Percentiles rank a stretch among this genome's conserved stretches.
These are phyloP conservation scores for Colletotrichum sp. DNA, from an alignment of 2,329 filamentous ascomycete species.

Conservation along the genomic window DNA sequence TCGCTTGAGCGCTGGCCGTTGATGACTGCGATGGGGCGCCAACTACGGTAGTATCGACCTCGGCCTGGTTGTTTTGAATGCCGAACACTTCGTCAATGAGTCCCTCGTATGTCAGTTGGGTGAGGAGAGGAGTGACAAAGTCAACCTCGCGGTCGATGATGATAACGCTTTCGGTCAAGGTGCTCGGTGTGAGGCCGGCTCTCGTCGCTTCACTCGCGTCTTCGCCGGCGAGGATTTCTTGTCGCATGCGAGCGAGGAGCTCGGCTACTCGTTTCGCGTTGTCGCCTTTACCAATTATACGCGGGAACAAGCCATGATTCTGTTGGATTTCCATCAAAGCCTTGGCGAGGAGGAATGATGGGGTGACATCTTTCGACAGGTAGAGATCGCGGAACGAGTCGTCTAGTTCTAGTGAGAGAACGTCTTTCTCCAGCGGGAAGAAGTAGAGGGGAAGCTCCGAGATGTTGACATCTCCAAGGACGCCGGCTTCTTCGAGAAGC, in stretches of 20 bases:
- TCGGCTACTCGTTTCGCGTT: slow-evolving; percentile 90
- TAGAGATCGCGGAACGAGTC: slow-evolving; percentile 89
- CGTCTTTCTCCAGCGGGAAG: slow-evolving; percentile 87
- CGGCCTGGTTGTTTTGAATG: slow-evolving; percentile 90
- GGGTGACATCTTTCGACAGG: slow-evolving; percentile 86
- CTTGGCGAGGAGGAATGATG: slow-evolving; percentile 86
- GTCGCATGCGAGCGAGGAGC: slow-evolving; percentile 87
- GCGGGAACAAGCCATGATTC: slow-evolving; percentile 89
- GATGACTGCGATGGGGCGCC: slow-evolving; percentile 72
- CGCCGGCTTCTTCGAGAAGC: slow-evolving; percentile 89
- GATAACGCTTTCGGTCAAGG: slow-evolving; percentile 86
- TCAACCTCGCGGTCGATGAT: slow-evolving; percentile 96
- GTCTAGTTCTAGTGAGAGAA: slow-evolving; percentile 89
- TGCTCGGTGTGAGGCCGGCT: slow-evolving; percentile 81
- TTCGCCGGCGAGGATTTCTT: slow-evolving; percentile 84
- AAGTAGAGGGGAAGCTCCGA: slow-evolving; percentile 88
- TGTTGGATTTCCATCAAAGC: slow-evolving; percentile 95
- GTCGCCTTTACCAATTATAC: slow-evolving; percentile 94
- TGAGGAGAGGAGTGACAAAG: slow-evolving; percentile 88
- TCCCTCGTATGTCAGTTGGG: slow-evolving; percentile 95
- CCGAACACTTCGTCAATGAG: slow-evolving; percentile 92
- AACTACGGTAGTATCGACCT: slow-evolving; percentile 89
- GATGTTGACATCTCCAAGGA: slow-evolving; percentile 90
- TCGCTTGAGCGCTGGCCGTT: slow-evolving; percentile 58
- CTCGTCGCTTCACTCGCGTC: slow-evolving; percentile 63